Conservation (phyloP, 2,329 filamentous ascomycete species). For the Neopestalotiopsis sp. region DNA sequence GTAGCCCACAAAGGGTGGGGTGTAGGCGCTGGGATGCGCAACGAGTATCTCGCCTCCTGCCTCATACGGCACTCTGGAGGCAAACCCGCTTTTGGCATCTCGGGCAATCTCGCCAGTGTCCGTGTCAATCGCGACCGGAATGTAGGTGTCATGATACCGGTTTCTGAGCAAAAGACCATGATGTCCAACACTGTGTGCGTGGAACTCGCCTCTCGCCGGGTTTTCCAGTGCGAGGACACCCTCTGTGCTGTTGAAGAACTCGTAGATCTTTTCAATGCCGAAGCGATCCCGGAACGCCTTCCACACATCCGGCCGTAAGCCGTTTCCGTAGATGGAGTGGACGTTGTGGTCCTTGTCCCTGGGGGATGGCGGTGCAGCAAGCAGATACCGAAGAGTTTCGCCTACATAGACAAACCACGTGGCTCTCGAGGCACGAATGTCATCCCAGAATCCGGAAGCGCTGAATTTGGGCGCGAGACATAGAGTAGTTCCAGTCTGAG, state of each 20-base stretch:
- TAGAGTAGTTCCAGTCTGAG: conserved; percentile 52
- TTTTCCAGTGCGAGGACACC: conserved; percentile 70
- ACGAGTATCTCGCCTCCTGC: conserved; percentile 79
- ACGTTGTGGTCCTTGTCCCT: conserved; percentile 65
- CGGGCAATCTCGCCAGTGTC: conserved; percentile 70
- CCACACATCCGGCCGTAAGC: conserved; percentile 73
- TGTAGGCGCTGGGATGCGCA: conserved; percentile 53
- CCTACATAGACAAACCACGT: conserved; percentile 80
- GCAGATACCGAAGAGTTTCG: conserved; percentile 75
- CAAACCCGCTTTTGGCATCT: conserved; percentile 72
- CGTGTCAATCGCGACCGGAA: conserved; percentile 72
- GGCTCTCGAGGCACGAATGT: conserved; percentile 69
- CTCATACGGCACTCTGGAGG: conserved; percentile 64
- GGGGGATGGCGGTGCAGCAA: conserved; percentile 68
- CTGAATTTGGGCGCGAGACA: conserved; percentile 73
- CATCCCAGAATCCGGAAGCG: conserved; percentile 72
- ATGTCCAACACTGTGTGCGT: conserved; percentile 69
- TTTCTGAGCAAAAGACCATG: conserved; percentile 67
- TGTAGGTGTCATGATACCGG: conserved; percentile 56
- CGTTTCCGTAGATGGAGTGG: conserved; percentile 68
- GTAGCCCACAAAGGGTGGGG: conserved; percentile 70
- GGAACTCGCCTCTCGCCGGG: conserved; percentile 64
- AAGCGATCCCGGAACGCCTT: conserved; percentile 67
- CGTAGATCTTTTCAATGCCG: conserved; percentile 64
- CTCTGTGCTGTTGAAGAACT: conserved; percentile 82